Base-by-base conservation (phyloP, 164 flowering plant genomes). In the Piper betle region DNA sequence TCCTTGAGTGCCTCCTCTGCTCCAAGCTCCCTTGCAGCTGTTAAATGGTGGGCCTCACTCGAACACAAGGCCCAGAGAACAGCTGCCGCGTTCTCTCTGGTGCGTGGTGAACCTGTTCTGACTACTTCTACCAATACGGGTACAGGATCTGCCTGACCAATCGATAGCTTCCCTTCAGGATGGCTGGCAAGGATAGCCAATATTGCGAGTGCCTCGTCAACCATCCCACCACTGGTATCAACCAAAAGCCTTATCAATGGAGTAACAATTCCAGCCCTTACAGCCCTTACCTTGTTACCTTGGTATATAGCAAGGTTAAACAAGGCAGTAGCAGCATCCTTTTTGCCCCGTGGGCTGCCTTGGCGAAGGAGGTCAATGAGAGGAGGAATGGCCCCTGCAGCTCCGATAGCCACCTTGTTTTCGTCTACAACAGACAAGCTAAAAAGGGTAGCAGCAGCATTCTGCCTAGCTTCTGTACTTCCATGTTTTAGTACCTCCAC, bases 381-480 rank as follows among this genome's bases (percentile, higher is more conserved):
- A 13, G 91, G 94, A 2, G 84, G 78, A 20, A 93, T 84, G 12
- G 96, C 98, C 5, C 88, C 90, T 0, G 97, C 84, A 37, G 94
- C 85, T 13, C 97, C 98, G 17, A 89, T 86, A 6, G 82, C 81
- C 62, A 86, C 84, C 70, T 84, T 86, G 79, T 86, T 87, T 72
- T 93, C 97, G 67, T 93, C 97, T 3, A 77, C 79, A 43, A 87
- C 80, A 13, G 98, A 87, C 66, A 93, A 64, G 65, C 96, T 93
- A 61, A 93, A 93, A 57, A 93, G 80, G 46, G 98, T 86, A 10
- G 98, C 98, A 57, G 98, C 98, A 8, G 98, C 91, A 74, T 87
- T 93, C 63, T 89, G 96, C 53, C 82, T 76, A 0, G 94, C 88
- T 74, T 84, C 96, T 80, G 77, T 81, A 75, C 80, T 86, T 63